Conservation (phyloP, 164 flowering plant species). For the Tinospora cordifolia region DNA sequence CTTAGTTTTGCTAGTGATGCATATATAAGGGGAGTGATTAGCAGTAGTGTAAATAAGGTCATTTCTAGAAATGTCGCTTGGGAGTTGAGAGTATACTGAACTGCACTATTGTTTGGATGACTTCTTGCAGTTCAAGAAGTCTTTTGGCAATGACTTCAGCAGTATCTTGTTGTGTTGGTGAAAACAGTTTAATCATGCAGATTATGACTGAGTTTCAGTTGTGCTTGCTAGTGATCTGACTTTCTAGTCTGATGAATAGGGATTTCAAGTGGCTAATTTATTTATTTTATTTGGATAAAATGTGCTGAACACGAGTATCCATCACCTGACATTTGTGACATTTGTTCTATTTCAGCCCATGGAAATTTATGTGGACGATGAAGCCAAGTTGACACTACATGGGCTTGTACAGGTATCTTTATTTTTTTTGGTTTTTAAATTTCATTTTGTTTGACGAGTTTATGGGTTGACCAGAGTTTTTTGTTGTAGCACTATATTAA, state of each 20-base stretch:
- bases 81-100: neutral
- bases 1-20: conserved; percentile 26
- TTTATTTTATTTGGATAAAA: conserved; percentile 45
- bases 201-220: too few species aligned
- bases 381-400: conserved; percentile 95
- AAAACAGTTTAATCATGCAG: too few species aligned
- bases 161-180: too few species aligned
- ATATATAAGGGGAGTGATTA: neutral
- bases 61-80: neutral
- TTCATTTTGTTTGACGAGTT: neutral
- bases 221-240: too few species aligned
- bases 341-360: conserved; percentile 94
- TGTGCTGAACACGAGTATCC: conserved; percentile 44
- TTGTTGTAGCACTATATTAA: conserved; percentile 88
- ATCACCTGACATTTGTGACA: conserved; percentile 59
- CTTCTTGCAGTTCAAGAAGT: neutral
- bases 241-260: too few species aligned
- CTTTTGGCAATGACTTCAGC: too few species aligned
- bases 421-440: neutral
- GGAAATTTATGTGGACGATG: conserved; percentile 99
- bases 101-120: neutral
- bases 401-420: conserved; percentile 89
- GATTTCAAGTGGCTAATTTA: too few species aligned
- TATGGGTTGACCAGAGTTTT: neutral
- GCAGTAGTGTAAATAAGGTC: too few species aligned